Evolutionary conservation across 2,329 filamentous ascomycete species (phyloP), one percentile per base, ranked within the genome.

Genomic region (Alternaria incomplexa): DNA sequence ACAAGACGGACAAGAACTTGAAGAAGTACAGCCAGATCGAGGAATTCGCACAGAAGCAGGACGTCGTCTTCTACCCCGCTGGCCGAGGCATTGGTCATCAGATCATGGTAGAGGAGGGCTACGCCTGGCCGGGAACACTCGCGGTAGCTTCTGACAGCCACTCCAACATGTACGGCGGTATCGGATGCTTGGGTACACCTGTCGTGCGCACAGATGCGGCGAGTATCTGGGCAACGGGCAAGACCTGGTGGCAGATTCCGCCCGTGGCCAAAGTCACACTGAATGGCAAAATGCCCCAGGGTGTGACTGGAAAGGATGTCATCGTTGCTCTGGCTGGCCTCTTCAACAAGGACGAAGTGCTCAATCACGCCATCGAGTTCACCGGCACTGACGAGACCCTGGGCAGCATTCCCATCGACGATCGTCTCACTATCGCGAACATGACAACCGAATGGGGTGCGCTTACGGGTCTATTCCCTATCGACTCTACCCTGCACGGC

Each of bases 321-420:
- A 98, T 98, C 68, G 87, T 97, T 25, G 92, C 93, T 0, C 85
- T 98, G 1, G 96, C 93, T 70, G 92, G 91, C 1, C 81, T 97
- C 0, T 96, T 98, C 83, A 91, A 92, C 80, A 88, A 91, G 57
- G 91, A 93, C 70, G 93, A 97, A 47, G 95, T 97, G 0, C 85
- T 97, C 13, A 98, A 98, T 81, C 93, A 97, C 76, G 89, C 89
- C 6, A 90, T 98, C 63, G 95, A 98, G 75, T 97, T 97, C 73
- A 89, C 88, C 0, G 95, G 94, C 12, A 89, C 90, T 0, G 89
- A 93, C 66, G 85, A 93, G 76, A 97, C 93, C 0, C 87, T 96
- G 84, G 75, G 81, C 46, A 93, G 87, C 72, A 83, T 97, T 1
- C 83, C 89, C 0, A 82, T 97, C 0, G 92, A 96, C 69, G 85